Evolutionary conservation across 257 asterid genomes (phyloP).

Genomic region (Fraxinus quadrangulata): DNA sequence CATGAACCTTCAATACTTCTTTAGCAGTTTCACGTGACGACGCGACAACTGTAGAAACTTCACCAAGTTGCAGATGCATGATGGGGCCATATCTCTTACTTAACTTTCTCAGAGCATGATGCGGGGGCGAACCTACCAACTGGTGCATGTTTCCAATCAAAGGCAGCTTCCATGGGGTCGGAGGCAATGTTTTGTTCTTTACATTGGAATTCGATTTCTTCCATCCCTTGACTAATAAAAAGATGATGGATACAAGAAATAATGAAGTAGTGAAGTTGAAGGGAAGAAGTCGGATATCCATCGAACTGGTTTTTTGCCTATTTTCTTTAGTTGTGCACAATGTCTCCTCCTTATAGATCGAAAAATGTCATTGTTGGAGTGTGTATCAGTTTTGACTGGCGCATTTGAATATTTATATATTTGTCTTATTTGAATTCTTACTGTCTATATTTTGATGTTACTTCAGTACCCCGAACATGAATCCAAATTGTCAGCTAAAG

Average conservation of each 20-base stretch:
- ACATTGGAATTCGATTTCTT: not conserved
- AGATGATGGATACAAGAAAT: not conserved
- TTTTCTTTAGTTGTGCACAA: too few relatives aligned
- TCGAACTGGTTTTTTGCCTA: too few relatives aligned
- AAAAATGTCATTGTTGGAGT: too few relatives aligned
- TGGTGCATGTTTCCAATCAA: slow-evolving; percentile 27
- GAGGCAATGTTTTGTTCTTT: slow-evolving; percentile 9
- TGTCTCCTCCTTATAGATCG: too few relatives aligned
- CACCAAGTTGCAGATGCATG: slow-evolving; percentile 17
- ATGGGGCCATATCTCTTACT: slow-evolving; percentile 6
- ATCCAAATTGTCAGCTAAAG: too few relatives aligned
- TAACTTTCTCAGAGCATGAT: slow-evolving; percentile 2
- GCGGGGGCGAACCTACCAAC: not conserved
- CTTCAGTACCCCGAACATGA: too few relatives aligned
- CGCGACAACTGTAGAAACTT: not conserved
- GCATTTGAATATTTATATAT: too few relatives aligned
- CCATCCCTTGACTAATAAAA: not conserved
- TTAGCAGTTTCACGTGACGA: slow-evolving; percentile 11
- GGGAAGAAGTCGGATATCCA: not conserved
- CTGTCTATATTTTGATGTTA: too few relatives aligned
- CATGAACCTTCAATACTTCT: slow-evolving; percentile 17
- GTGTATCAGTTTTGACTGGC: too few relatives aligned
- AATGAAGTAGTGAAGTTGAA: not conserved
- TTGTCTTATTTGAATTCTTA: too few relatives aligned
- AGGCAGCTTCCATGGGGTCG: slow-evolving; percentile 27